phyloP scores from a whole-genome alignment of 441 rosid genomes.

The Kokia cookei region DNA sequence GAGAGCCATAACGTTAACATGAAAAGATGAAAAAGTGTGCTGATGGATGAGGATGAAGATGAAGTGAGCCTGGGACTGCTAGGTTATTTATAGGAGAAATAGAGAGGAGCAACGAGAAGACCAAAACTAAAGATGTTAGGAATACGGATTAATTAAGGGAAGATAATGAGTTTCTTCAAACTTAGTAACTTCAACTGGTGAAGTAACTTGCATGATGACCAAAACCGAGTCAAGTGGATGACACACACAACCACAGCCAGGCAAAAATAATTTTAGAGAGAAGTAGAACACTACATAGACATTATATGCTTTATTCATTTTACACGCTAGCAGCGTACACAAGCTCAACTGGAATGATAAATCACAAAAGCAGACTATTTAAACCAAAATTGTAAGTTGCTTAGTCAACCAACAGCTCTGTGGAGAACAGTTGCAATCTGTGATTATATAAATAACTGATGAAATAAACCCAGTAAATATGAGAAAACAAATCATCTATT shows the following conservation, averaged over 20 bases:
- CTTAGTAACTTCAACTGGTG: not conserved
- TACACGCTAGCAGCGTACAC: not conserved
- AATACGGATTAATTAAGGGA: not conserved
- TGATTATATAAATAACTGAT: not conserved
- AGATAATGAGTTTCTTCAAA: conserved; percentile 5
- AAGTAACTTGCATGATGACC: not conserved
- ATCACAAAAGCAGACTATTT: not conserved
- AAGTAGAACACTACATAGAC: too few species aligned
- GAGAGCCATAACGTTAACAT: not conserved
- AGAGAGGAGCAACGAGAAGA: not conserved
- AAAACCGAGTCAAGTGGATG: not conserved
- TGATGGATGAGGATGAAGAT: not conserved
- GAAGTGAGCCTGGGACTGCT: not conserved
- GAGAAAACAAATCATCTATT: too few species aligned
- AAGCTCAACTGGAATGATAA: not conserved
- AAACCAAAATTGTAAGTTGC: not conserved
- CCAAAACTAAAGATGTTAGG: not conserved
- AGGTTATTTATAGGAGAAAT: conserved; percentile 1
- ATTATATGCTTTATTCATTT: not conserved
- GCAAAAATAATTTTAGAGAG: not conserved
- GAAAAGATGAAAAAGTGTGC: too few species aligned
- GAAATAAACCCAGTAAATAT: not conserved
- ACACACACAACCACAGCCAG: not conserved
- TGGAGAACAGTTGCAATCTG: not conserved
- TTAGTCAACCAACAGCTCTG: not conserved